A percentile compares a stretch with the other conserved stretches of the same genome.
Conservation (phyloP, 2,329 filamentous ascomycete genomes). For the Fusarium phyllophilum region DNA sequence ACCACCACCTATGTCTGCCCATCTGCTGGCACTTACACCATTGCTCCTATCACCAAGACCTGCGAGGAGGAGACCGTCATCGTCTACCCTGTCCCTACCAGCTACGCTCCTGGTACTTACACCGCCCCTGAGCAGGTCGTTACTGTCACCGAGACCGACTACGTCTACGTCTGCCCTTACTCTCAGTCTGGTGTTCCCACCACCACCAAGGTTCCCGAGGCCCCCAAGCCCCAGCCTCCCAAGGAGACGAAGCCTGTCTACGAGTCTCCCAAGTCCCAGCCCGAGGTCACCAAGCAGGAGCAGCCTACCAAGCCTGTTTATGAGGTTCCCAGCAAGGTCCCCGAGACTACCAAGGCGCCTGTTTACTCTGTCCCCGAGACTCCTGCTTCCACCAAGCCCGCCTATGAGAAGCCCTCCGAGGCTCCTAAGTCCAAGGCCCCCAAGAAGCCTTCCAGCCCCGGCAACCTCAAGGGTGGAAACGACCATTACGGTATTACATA, state of each 20-base stretch:
- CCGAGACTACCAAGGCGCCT: constrained; percentile 11
- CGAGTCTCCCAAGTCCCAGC: constrained; percentile 30
- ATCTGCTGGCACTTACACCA: constrained; percentile 78
- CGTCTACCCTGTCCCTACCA: constrained; percentile 73
- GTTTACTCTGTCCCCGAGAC: constrained; percentile 18
- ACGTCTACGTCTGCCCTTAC: constrained; percentile 78
- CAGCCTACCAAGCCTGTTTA: constrained; percentile 22
- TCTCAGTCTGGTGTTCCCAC: constrained; percentile 54
- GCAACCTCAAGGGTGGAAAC: constrained; percentile 54
- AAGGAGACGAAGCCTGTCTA: constrained; percentile 30
- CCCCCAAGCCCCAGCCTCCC: constrained; percentile 32
- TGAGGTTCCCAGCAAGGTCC: constrained; percentile 21
- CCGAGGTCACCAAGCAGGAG: constrained; percentile 35
- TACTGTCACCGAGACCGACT: constrained; percentile 75
- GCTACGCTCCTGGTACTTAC: constrained; percentile 77
- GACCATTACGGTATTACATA: constrained; percentile 81
- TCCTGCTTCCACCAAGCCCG: constrained; percentile 19
- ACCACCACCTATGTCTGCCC: constrained; percentile 80
- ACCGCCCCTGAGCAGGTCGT: constrained; percentile 72
- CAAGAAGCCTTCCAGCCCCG: constrained; percentile 39
- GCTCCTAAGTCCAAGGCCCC: constrained; percentile 36
- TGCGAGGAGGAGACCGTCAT: constrained; percentile 65
- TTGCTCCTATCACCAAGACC: constrained; percentile 73
- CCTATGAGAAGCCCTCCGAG: constrained; percentile 36
- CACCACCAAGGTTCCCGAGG: constrained; percentile 34